Base-by-base conservation (phyloP, 495 filamentous ascomycete species). In the Penicillium psychrofluorescens region DNA sequence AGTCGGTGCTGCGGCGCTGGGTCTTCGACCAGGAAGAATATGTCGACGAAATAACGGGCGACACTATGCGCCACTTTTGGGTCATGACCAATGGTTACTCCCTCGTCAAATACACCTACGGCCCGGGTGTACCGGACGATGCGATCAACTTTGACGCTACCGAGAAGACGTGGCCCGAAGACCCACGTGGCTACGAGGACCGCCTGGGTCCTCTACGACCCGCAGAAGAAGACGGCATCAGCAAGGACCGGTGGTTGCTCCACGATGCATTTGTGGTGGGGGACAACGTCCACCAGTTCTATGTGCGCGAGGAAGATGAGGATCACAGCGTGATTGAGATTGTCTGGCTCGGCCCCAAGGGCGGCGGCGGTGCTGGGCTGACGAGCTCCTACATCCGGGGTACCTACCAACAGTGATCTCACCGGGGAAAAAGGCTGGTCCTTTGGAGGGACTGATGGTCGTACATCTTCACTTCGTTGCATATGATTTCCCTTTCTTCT, bases 11-110 rank as follows among this genome's bases (percentile, higher is more conserved):
- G 22, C 78, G 80, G 55, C 73, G 82, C 15, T 84, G 74, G 69
- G 64, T 75, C 35, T 80, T 84, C 43, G 71, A 72, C 27, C 62
- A 68, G 41, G 71, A 84, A 40, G 72, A 74, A 43, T 57, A 56
- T 27, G 41, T 70, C 27, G 66, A 68, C 58, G 57, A 55, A 45
- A 40, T 45, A 9, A 70, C 64, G 11, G 70, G 66, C 36, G 55
- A 67, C 44, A 55, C 62, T 10, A 46, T 53, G 47, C 67, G 69
- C 40, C 60, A 63, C n/a, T 72, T 74, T 64, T 74, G 70, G 61
- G 59, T 85, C 7, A 61, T 84, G 29, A 73, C 72, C 40, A 83
- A 83, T 49, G 82, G 82, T 11, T 84, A 81, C 54, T 79, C 75
- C 7, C 65, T 84, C 33, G 67, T 74, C 32, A 66, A 66, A 35